Evolutionary conservation across 208 protist genomes (phyloP), one percentile per base, ranked within the genome.

Genomic region (Acanthamoeba quina): DNA sequence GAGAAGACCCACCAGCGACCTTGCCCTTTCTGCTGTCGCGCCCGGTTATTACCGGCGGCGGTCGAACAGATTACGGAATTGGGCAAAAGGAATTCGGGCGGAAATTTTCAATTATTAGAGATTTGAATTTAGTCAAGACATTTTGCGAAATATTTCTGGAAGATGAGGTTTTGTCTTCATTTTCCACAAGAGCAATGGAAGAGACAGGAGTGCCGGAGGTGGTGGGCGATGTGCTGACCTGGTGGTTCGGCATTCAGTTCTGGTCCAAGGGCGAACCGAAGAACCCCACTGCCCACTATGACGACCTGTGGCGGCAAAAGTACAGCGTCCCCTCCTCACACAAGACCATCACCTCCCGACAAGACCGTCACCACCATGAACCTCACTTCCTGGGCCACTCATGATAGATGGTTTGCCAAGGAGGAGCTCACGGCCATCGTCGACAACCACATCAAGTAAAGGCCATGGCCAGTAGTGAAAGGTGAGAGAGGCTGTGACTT

Each of bases 251-350:
- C 31, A 54, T 19, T 1, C 58, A 91, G 85, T 91, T 74, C 58
- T 91, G 85, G 85, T 0, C 58, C 31, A 91, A 37, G 41, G 15
- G 58, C n/a, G 85, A 91, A 29, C 85, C 85, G 4, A 66, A 66
- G 37, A 91, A 91, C 34, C 85, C 85, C 17, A 91, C 85, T 0
- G 52, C 85, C 34, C 85, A 91, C 60, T 91, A 91, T 29, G 85
- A 91, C 41, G 85, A 91, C 85, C 24, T 91, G 31, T 91, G 85
- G 85, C 54, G 85, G 26, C 60, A 91, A 72, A 66, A 62, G 41
- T 78, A 11, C 9, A 19, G 70, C 0, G 4, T 11, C 70, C 70
- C 52, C n/a, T n/a, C n/a, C n/a, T 10, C 3, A 5, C 29, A 68
- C 9, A 15, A 37, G 62, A 68, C n/a, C n/a, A 10, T 68, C 62